Conservation (phyloP, 2,329 filamentous ascomycete genomes). For the Paracoccidioides brasiliensis region DNA sequence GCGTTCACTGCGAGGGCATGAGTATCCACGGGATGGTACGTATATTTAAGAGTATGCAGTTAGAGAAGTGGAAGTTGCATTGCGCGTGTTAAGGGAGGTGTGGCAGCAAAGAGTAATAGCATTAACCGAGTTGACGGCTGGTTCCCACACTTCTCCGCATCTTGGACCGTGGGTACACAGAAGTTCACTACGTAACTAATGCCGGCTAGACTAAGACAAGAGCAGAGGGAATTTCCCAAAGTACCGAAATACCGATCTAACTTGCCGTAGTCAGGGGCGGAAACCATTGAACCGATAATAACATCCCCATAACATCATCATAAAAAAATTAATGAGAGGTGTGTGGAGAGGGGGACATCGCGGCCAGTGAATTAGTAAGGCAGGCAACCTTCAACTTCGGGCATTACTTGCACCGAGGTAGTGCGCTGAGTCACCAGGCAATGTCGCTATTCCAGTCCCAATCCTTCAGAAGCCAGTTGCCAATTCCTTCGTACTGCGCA, state of each 20-base stretch:
- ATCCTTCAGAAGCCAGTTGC: slow-evolving; percentile 19
- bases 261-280: neutral
- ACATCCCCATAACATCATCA: neutral
- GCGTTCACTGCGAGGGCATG: too few relatives aligned
- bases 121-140: neutral
- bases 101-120: neutral
- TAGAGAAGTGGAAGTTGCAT: neutral
- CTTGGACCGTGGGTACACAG: neutral
- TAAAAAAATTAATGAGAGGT: neutral
- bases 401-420: too few relatives aligned
- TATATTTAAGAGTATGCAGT: neutral
- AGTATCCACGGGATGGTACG: too few relatives aligned
- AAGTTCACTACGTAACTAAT: neutral
- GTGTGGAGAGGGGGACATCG: neutral
- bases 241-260: neutral
- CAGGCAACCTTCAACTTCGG: too few relatives aligned
- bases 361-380: too few relatives aligned
- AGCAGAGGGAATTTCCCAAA: neutral
- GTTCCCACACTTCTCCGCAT: neutral
- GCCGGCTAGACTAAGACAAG: neutral
- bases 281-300: neutral
- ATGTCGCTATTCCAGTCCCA: slow-evolving; percentile 16
- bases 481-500: slow-evolving; percentile 19
- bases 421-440: slow-evolving; percentile 4
- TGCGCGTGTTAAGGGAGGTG: neutral